phyloP scores from a whole-genome alignment of 1,284 basidiomycete genomes.

The Heliocybe sulcata region DNA sequence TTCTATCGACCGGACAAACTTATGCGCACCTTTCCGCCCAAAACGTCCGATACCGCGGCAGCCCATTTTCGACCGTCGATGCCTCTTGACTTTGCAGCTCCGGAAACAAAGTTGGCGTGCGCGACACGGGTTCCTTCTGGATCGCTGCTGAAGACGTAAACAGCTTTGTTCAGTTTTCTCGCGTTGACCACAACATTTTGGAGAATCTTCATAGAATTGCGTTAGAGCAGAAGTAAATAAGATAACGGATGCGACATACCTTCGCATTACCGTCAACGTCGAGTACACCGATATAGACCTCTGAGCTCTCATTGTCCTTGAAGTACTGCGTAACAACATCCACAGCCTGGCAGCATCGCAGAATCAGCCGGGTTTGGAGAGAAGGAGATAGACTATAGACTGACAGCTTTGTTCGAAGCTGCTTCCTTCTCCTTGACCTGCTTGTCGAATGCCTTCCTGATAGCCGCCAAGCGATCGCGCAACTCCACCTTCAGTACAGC shows the following conservation, averaged over 20 bases:
- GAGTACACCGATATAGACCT: constrained; percentile 63
- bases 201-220: constrained; percentile 42
- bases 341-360: constrained; percentile 44
- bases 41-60: constrained; percentile 60
- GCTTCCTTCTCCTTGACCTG: constrained; percentile 79
- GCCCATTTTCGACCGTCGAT: constrained; percentile 85
- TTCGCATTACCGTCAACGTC: constrained; percentile 79
- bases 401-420: constrained; percentile 73
- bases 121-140: constrained; percentile 67
- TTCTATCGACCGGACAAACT: not conserved
- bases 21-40: constrained; percentile 83
- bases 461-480: constrained; percentile 63
- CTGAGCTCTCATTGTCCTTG: constrained; percentile 64
- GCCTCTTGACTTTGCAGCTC: constrained; percentile 50
- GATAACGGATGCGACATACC: constrained; percentile 32
- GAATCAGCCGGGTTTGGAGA: not conserved
- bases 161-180: constrained; percentile 76
- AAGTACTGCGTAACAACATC: constrained; percentile 72
- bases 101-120: constrained; percentile 84
- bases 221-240: not conserved
- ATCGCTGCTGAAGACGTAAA: constrained; percentile 87
- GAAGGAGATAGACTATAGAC: constrained; percentile 11
- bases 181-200: constrained; percentile 71
- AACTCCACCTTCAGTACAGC: constrained; percentile 79
- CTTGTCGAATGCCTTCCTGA: constrained; percentile 84